Base-by-base conservation (phyloP, 768 basidiomycete species). In the Leccinum barrowsii region DNA sequence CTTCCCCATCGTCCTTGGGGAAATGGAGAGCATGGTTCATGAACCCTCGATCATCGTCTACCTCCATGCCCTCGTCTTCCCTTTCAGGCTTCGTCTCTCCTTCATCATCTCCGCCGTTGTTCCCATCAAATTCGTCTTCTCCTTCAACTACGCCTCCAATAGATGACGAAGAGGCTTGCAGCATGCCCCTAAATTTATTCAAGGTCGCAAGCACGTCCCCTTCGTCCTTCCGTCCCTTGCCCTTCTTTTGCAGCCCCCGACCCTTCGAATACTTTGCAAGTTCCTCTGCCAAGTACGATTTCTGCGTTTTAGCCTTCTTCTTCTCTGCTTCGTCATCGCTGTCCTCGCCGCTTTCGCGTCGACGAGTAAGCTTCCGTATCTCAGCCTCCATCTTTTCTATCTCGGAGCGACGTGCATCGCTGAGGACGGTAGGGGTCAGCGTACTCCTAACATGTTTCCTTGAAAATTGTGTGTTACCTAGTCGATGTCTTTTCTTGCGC, bases 381-480 rank as follows among this genome's bases (percentile, higher is more conserved):
- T 93, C 90, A 7, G 84, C 85, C 72, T 98, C 92, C 86, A 98
- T 91, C 65, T 82, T 87, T 64, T 86, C 87, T 52, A 97, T 91
- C 70, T 94, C 86, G 7, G 84, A 78, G 67, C 87, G 83, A 21
- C 90, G 88, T 11, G 81, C 73, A 34, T 79, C 78, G 54, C 89
- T 93, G 58, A 4, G 49, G 35, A 28, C 5, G 21, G 51, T 51
- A 59, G 44, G 37, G 34, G 32, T 59, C 24, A 67, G 52, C 22
- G 19, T 22, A 21, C 26, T 13, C 10, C 32, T 24, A 15, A 2
- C 28, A 0, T 5, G 37, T 4, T 19, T 30, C 37, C 19, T 22
- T 10, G 26, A 64, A 47, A 51, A 54, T 24, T 32, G 49, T 37
- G 52, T 46, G 54, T 40, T 51, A 92, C 90, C 81, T 83, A 48